phyloP scores from a whole-genome alignment of 768 basidiomycete species.

The Rhodotorula babjevae region DNA sequence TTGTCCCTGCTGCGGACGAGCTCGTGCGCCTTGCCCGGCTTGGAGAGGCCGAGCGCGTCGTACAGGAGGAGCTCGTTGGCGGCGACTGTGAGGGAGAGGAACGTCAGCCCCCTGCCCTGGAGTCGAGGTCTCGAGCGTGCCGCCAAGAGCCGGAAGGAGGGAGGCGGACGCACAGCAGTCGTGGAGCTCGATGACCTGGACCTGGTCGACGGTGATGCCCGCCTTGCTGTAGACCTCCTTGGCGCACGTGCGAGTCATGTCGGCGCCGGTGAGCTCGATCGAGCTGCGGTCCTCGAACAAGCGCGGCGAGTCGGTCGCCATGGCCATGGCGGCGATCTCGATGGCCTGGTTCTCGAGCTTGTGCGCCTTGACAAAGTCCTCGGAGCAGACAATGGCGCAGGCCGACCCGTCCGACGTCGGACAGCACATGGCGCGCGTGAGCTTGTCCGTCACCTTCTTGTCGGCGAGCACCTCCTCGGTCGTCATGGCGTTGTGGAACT shows the following conservation, averaged over 20 bases:
- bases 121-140: neutral
- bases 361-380: constrained; percentile 68
- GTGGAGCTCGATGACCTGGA: constrained; percentile 74
- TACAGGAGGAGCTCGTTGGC: constrained; percentile 67
- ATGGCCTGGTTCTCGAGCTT: constrained; percentile 79
- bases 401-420: constrained; percentile 62
- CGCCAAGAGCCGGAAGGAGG: constrained; percentile 44
- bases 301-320: constrained; percentile 59
- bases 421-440: constrained; percentile 64
- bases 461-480: constrained; percentile 47
- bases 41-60: constrained; percentile 70
- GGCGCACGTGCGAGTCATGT: constrained; percentile 66
- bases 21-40: constrained; percentile 63
- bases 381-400: constrained; percentile 68
- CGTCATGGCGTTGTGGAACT: constrained; percentile 74
- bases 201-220: constrained; percentile 66
- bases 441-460: constrained; percentile 9
- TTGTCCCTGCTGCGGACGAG: constrained; percentile 72
- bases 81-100: constrained; percentile 6
- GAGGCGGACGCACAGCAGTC: constrained; percentile 58
- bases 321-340: constrained; percentile 63
- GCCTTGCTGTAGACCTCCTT: constrained; percentile 67
- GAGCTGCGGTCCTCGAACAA: constrained; percentile 65
- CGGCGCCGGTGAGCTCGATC: constrained; percentile 70
- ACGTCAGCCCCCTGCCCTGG: neutral